A percentile compares a stretch with the other conserved stretches of the same genome.
Evolutionary conservation across 2,329 filamentous ascomycete genomes (phyloP).

Genomic region (Ambrosiella cleistominuta): DNA sequence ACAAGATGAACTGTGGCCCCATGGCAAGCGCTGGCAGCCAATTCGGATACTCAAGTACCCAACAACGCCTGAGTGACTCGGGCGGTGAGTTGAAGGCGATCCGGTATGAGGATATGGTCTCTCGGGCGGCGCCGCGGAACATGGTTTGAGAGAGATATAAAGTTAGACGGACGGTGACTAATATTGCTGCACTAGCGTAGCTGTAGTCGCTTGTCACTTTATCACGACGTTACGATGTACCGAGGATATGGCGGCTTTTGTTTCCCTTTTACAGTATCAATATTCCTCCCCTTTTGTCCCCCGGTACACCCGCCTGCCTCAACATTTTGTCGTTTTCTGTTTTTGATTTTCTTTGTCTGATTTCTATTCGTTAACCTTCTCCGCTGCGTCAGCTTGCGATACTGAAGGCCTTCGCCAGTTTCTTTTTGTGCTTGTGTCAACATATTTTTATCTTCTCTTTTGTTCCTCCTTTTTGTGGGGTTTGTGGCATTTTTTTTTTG

Average conservation of each 20-base stretch:
- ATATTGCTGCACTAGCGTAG: neutral
- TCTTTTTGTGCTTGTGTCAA: neutral
- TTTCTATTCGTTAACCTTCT: neutral
- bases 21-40: conserved; percentile 29
- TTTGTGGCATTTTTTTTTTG: neutral
- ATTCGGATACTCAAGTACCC: conserved; percentile 13
- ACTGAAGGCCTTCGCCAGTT: neutral
- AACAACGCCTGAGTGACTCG: conserved; percentile 6
- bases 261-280: neutral
- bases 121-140: conserved; percentile 30
- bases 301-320: neutral
- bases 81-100: conserved; percentile 29
- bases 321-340: neutral
- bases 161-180: neutral
- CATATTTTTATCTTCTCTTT: neutral
- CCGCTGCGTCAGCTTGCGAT: neutral
- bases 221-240: conserved; percentile 11
- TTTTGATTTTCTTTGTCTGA: conserved; percentile 1
- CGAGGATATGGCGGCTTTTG: conserved; percentile 4
- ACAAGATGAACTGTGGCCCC: conserved; percentile 25
- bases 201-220: neutral
- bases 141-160: conserved; percentile 19
- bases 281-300: neutral
- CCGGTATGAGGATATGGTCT: conserved; percentile 41
- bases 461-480: neutral